Evolutionary conservation across 306 rosid genomes (phyloP).

Genomic region (Lathyrus sativus): DNA sequence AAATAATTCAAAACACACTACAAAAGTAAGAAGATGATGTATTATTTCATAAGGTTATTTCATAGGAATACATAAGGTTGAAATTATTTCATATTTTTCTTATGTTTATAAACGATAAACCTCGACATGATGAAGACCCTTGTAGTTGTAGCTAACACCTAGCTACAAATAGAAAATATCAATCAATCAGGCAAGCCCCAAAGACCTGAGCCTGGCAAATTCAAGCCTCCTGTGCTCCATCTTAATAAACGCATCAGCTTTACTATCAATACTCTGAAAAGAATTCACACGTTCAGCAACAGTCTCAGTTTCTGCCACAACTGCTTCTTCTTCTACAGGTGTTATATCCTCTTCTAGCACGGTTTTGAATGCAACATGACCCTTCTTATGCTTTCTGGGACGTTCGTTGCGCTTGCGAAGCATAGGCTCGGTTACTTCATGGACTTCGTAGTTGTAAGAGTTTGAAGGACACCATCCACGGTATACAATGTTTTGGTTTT

Average conservation of each 20-base stretch:
- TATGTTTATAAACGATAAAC: not conserved
- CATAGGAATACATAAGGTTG: not conserved
- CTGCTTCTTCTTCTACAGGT: not conserved
- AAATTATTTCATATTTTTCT: not conserved
- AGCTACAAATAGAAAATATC: not conserved
- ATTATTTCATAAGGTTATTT: not conserved
- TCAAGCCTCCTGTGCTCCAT: constrained; percentile 49
- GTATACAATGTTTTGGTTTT: not conserved
- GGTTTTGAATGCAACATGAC: constrained; percentile 44
- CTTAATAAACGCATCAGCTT: constrained; percentile 61
- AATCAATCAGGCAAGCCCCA: constrained; percentile 13
- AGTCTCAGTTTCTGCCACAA: not conserved
- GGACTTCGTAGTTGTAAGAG: constrained; percentile 28
- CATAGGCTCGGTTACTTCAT: constrained; percentile 30
- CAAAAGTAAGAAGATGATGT: not conserved
- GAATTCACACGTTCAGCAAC: not conserved
- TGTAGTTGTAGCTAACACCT: not conserved
- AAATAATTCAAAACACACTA: not conserved
- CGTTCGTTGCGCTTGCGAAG: constrained; percentile 26
- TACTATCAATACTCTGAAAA: constrained; percentile 43
- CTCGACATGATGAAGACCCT: not conserved
- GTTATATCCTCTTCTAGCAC: constrained; percentile 27
- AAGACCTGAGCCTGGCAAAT: constrained; percentile 38
- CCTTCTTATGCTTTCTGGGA: constrained; percentile 23
- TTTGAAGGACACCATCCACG: constrained; percentile 37